These are phyloP conservation scores for Pycnococcus provasolii DNA, from an alignment of 139 green algal genomes.

Conservation along the genomic window DNA sequence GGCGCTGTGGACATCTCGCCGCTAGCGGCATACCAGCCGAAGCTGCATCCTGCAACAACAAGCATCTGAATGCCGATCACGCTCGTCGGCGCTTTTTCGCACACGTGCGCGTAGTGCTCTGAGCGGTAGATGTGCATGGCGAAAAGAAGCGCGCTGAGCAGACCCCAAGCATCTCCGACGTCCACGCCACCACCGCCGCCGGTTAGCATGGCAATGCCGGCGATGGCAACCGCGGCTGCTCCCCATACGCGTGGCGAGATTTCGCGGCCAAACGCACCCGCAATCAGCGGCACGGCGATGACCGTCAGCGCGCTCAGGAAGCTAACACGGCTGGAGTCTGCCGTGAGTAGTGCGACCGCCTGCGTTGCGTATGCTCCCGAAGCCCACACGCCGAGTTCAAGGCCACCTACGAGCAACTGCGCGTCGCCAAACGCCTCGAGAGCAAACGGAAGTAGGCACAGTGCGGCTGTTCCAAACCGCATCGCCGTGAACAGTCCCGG, in stretches of 20 bases:
- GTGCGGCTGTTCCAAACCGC: background rate
- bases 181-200: conserved; percentile 17
- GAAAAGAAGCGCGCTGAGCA: conserved; percentile 60
- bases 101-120: conserved; percentile 26
- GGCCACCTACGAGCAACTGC: background rate
- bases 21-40: background rate
- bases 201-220: conserved; percentile 51
- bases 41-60: conserved; percentile 18
- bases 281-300: conserved; percentile 62
- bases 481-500: conserved; percentile 7
- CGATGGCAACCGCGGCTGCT: conserved; percentile 42
- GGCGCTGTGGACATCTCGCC: background rate
- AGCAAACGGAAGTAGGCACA: conserved; percentile 5
- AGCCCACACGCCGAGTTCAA: conserved; percentile 16
- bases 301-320: conserved; percentile 76
- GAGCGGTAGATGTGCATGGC: conserved; percentile 51
- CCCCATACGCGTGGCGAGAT: conserved; percentile 52
- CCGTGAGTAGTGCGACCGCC: conserved; percentile 44
- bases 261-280: conserved; percentile 43
- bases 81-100: conserved; percentile 8
- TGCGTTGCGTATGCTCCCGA: conserved; percentile 39
- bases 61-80: conserved; percentile 40
- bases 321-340: conserved; percentile 51
- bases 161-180: conserved; percentile 50
- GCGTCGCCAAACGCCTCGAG: conserved; percentile 2